These are phyloP conservation scores for Colletotrichum sp. DNA, from an alignment of 2,329 filamentous ascomycete genomes.

Conservation along the genomic window DNA sequence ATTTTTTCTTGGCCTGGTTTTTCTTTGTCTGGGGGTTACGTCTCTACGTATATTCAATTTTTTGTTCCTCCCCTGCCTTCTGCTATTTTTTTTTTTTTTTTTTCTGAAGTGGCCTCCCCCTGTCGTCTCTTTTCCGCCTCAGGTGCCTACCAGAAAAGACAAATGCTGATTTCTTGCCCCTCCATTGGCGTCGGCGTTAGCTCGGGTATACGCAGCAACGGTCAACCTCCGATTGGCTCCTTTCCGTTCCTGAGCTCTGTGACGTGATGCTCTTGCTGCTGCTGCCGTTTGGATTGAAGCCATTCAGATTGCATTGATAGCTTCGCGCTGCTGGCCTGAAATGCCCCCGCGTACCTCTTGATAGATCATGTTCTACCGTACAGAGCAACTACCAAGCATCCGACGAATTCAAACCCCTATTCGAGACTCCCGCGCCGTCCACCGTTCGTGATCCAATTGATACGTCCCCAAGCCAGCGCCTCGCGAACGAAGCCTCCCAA, in stretches of 20 bases:
- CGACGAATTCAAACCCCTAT: background rate
- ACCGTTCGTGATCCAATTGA: background rate
- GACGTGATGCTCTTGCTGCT: background rate
- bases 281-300: background rate
- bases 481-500: background rate
- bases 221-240: background rate
- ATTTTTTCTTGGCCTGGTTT: too few species aligned
- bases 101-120: background rate
- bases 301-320: background rate
- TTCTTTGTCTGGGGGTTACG: too few species aligned
- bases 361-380: background rate
- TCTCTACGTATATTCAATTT: too few species aligned
- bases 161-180: background rate
- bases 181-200: background rate
- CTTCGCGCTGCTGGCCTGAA: background rate
- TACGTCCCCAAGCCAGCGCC: background rate
- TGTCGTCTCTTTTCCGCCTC: background rate
- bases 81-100: too few species aligned
- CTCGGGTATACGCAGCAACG: background rate
- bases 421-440: background rate
- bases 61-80: too few species aligned
- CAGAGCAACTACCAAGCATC: background rate
- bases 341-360: background rate
- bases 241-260: background rate
- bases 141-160: background rate